These are phyloP conservation scores for Fusarium fujikuroi DNA, from an alignment of 2,329 filamentous ascomycete genomes.

Conservation along the genomic window DNA sequence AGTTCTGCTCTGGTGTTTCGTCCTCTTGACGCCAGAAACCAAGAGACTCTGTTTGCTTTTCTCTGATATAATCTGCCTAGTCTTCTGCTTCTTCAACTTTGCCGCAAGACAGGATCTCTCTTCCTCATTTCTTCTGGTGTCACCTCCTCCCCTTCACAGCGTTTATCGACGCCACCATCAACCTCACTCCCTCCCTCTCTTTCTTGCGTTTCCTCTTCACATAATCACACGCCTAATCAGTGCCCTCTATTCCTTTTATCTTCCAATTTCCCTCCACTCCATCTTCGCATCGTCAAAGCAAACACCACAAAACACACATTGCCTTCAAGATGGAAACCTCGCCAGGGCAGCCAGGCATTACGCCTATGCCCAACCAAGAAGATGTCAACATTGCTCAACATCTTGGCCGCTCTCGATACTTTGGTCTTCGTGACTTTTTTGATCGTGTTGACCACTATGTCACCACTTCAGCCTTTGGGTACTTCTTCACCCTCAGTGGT, in stretches of 20 bases:
- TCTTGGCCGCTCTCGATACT: conserved; percentile 44
- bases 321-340: conserved; percentile 22
- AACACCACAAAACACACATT: not conserved
- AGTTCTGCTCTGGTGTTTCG: not conserved
- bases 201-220: not conserved
- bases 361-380: conserved; percentile 10
- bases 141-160: conserved; percentile 19
- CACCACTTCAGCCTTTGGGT: conserved; percentile 61
- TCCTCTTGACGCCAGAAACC: not conserved
- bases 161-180: conserved; percentile 20
- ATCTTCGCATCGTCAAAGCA: not conserved
- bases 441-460: conserved; percentile 51
- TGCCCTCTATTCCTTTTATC: not conserved
- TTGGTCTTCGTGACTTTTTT: conserved; percentile 50
- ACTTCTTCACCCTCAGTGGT: conserved; percentile 73
- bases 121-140: conserved; percentile 27
- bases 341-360: conserved; percentile 19
- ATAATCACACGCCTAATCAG: not conserved
- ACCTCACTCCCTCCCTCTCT: conserved; percentile 18
- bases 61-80: not conserved
- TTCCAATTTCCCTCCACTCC: not conserved
- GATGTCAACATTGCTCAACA: not conserved
- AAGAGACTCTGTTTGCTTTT: not conserved
- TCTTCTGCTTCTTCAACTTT: conserved; percentile 2
- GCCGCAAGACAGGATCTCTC: not conserved